These are phyloP conservation scores for Boletus bicolor DNA, from an alignment of 768 basidiomycete species.

Conservation along the genomic window DNA sequence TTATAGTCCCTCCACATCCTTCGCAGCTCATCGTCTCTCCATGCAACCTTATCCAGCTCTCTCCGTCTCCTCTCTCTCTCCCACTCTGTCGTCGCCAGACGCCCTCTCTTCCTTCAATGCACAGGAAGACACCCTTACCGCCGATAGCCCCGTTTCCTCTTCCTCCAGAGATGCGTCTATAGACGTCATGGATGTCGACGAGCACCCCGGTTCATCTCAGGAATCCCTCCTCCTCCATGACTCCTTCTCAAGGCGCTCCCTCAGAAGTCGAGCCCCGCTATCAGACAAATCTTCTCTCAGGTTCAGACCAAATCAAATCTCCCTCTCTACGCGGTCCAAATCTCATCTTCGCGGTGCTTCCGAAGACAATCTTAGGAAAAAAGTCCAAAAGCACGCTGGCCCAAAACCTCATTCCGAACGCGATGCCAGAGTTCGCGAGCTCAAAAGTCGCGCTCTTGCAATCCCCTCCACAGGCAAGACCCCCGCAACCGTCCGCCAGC, in stretches of 20 bases:
- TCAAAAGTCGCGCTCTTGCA: conserved; percentile 30
- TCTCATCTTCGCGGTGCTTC: conserved; percentile 20
- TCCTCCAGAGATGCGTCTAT: conserved; percentile 34
- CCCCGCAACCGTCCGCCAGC: conserved; percentile 53
- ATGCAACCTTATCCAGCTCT: conserved; percentile 18
- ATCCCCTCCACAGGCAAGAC: conserved; percentile 39
- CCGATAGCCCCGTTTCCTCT: conserved; percentile 30
- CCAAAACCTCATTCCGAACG: conserved; percentile 29
- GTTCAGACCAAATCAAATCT: conserved; percentile 22
- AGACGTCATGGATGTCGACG: conserved; percentile 30
- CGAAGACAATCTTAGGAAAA: conserved; percentile 30
- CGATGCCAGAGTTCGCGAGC: conserved; percentile 29
- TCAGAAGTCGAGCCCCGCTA: conserved; percentile 21
- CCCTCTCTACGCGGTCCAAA: conserved; percentile 27
- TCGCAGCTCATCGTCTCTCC: neutral
- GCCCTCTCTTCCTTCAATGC: conserved; percentile 32
- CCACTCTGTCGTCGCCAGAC: conserved; percentile 33
- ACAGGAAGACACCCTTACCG: conserved; percentile 27
- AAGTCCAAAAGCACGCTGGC: conserved; percentile 21
- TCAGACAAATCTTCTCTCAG: conserved; percentile 27
- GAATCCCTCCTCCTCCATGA: conserved; percentile 28
- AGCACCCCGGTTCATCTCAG: conserved; percentile 20
- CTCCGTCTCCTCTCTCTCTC: conserved; percentile 22
- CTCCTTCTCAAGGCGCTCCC: conserved; percentile 23
- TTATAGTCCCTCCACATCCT: neutral